These are phyloP conservation scores for Sequoiadendron giganteum DNA, from an alignment of 75 land plant genomes.

Conservation along the genomic window DNA sequence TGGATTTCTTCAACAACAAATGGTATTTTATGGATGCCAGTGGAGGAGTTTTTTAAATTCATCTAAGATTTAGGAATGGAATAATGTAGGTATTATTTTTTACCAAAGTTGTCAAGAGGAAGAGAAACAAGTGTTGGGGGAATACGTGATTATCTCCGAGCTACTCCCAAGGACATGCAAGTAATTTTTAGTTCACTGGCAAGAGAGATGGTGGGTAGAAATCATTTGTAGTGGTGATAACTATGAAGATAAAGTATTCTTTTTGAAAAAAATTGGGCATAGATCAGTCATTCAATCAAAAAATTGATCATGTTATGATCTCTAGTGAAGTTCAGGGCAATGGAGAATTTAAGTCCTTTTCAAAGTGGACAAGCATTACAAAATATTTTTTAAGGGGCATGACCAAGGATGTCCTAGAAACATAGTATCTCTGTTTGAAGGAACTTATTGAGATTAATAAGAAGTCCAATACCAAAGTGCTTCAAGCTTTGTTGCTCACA, in stretches of 20 bases:
- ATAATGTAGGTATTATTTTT: background rate
- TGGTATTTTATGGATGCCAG: background rate
- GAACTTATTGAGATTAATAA: background rate
- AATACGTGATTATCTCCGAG: background rate
- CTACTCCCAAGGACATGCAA: background rate
- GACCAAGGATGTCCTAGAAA: background rate
- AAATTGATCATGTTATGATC: background rate
- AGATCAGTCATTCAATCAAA: background rate
- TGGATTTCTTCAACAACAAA: background rate
- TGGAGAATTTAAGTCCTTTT: background rate
- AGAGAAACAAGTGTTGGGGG: background rate
- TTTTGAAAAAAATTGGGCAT: background rate
- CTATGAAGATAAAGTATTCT: background rate
- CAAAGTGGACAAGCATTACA: background rate
- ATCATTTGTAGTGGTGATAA: background rate
- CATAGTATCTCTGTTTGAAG: background rate
- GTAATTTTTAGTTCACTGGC: background rate
- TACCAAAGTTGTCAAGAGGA: background rate
- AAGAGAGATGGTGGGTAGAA: background rate
- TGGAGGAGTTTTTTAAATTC: background rate
- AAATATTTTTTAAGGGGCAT: background rate
- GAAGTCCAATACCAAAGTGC: background rate
- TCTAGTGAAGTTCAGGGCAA: background rate
- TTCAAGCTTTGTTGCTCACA: background rate
- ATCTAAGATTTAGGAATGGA: background rate